Base-by-base conservation (phyloP, 2,329 filamentous ascomycete genomes). In the Fusarium tjaetaba region DNA sequence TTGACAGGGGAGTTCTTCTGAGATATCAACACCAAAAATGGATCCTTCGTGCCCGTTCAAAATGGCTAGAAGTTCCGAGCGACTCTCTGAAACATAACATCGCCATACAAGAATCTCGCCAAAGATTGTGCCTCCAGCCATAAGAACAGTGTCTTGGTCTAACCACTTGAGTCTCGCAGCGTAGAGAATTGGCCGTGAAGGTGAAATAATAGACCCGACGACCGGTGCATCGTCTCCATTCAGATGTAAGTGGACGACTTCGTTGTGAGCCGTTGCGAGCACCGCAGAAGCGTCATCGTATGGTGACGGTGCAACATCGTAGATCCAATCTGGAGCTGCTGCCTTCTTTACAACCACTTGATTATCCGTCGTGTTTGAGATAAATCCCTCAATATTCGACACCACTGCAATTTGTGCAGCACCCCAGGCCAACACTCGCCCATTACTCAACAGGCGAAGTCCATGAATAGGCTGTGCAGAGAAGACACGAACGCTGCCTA, bases 101-200 rank as follows among this genome's bases (percentile, higher is more conserved):
- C 91, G 93, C 96, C 96, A 98, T 22, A 97, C 89, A 42, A 98
- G 86, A 39, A 99, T 93, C 81, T 98, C 95, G 7, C 96, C 96
- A 82, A 98, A 98, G 2, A 96, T 95, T 0, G 96, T 98, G 2
- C 96, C 96, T 7, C 93, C 93, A 11, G 94, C 94, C 57, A 98
- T 89, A 26, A 98, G 86, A 51, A 97, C 85, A 58, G 86, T 85
- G 49, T 86, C 84, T 11, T 81, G 61, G 11, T 87, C 86, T 13
- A 91, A 82, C 87, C 92, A 94, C 43, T 87, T 83, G 24, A 97
- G 82, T 77, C 93, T 90, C 10, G 95, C 96, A 22, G 94, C 94
- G 81, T 97, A 99, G 13, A 99, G 87, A 61, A 97, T 95, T 4
- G 95, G 96, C 48, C 93, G 89, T 13, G 95, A 93, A 22, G 91